Evolutionary conservation across 768 basidiomycete genomes (phyloP), one percentile per base, ranked within the genome.

Genomic region (Pholiota conissans): DNA sequence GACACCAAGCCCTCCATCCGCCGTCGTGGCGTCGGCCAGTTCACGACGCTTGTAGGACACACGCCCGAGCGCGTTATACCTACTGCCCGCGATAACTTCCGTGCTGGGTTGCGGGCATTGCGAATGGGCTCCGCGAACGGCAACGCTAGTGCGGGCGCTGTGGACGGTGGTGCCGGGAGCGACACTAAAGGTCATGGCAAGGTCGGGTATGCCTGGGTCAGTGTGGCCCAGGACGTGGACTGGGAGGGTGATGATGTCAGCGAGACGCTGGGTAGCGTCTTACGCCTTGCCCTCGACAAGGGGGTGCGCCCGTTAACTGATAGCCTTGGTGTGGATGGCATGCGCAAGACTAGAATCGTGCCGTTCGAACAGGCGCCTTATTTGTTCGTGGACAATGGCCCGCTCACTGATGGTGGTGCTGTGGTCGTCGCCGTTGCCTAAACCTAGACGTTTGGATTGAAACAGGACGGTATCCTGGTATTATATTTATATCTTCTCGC

Each of bases 181-280:
- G 34, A 16, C 16, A 63, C 54, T 32, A 66, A 68, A 60, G 67
- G 72, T 45, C 62, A 72, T 18, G 69, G 75, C 49, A 76, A 77
- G 56, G 84, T 91, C 27, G 85, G 84, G 47, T 93, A 93, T 69
- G 84, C 87, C 18, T 94, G 91, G 91, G 83, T 93, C n/a, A 86
- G 83, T 66, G 74, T 85, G 35, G 84, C 84, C 32, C 88, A 89
- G 59, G 92, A 93, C 67, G 84, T 93, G 28, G 92, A 93, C 69
- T 87, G 85, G 79, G 89, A 93, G 64, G 92, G 92, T 26, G 80
- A 84, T 56, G 87, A 91, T 68, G 80, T 93, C 52, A 76, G 84
- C 5, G 78, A 79, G 57, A 79, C 72, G 46, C 61, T 84, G 49
- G 73, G 71, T 5, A 73, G 70, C 35, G 74, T 82, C 8, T 42